A percentile compares a stretch with the other conserved stretches of the same genome.
Conservation (phyloP, 345 rosid species). For the Psidium guajava region DNA sequence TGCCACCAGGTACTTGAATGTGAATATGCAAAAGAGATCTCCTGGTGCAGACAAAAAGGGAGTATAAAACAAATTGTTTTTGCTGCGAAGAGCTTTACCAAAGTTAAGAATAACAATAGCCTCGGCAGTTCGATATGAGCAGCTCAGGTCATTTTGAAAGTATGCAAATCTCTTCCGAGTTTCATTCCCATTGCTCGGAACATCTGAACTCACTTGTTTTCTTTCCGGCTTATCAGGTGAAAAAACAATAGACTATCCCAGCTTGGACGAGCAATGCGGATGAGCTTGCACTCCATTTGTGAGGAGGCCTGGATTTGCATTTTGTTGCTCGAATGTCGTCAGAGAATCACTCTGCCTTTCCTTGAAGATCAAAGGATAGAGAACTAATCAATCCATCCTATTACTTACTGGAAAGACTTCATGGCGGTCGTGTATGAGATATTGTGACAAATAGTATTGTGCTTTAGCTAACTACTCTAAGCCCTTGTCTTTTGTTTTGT, state of each 20-base stretch:
- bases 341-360: background rate
- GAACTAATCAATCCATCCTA: background rate
- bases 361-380: background rate
- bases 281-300: background rate
- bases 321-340: background rate
- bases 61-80: background rate
- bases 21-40: background rate
- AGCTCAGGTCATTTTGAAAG: background rate
- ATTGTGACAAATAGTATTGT: background rate
- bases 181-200: background rate
- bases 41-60: background rate
- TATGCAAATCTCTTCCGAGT: background rate
- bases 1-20: background rate
- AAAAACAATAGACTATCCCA: background rate
- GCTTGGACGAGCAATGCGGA: background rate
- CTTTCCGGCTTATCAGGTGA: background rate
- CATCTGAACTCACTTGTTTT: background rate
- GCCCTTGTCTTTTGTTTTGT: background rate
- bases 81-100: background rate
- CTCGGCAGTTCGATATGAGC: background rate
- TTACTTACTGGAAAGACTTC: background rate
- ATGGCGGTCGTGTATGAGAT: background rate
- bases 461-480: background rate
- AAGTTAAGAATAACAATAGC: background rate
- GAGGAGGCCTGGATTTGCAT: background rate